A percentile compares a stretch with the other conserved stretches of the same genome.
These are phyloP conservation scores for Gracilaria vermiculophylla DNA, from an alignment of 23 red algal genomes.

Conservation along the genomic window DNA sequence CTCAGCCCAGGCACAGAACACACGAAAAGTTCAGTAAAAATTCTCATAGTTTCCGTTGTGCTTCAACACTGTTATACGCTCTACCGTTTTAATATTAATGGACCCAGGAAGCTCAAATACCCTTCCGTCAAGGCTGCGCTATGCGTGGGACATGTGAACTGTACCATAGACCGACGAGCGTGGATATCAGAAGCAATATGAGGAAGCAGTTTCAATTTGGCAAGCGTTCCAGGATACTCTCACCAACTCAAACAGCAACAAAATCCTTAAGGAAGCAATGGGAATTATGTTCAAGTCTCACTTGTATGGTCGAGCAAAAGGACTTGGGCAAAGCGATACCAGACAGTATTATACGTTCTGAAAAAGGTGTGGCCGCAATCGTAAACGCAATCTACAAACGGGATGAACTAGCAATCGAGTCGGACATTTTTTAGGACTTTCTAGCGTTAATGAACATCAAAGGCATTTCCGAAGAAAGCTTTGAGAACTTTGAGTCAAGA, in stretches of 20 bases:
- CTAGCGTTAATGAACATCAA: background rate
- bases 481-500: background rate
- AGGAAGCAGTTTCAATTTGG: background rate
- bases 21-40: no score
- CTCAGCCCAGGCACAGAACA: no score
- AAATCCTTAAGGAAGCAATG: background rate
- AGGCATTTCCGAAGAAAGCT: background rate
- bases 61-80: no score
- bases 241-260: slow-evolving; percentile 25
- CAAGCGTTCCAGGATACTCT: slow-evolving; percentile 7
- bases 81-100: slow-evolving; percentile 60
- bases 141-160: slow-evolving; percentile 7
- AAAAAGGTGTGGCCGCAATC: background rate
- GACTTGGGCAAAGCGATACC: slow-evolving; percentile 28
- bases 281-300: slow-evolving; percentile 34
- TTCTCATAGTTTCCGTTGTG: no score
- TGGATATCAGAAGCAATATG: slow-evolving; percentile 12
- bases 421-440: background rate
- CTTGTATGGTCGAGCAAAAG: slow-evolving; percentile 15
- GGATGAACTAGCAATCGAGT: slow-evolving; percentile 7
- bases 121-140: slow-evolving; percentile 13
- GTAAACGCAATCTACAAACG: slow-evolving; percentile 1
- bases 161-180: slow-evolving; percentile 15
- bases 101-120: slow-evolving; percentile 36
- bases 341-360: background rate